These are phyloP conservation scores for Hibiscus tridactylites DNA, from an alignment of 345 rosid genomes.

Conservation along the genomic window DNA sequence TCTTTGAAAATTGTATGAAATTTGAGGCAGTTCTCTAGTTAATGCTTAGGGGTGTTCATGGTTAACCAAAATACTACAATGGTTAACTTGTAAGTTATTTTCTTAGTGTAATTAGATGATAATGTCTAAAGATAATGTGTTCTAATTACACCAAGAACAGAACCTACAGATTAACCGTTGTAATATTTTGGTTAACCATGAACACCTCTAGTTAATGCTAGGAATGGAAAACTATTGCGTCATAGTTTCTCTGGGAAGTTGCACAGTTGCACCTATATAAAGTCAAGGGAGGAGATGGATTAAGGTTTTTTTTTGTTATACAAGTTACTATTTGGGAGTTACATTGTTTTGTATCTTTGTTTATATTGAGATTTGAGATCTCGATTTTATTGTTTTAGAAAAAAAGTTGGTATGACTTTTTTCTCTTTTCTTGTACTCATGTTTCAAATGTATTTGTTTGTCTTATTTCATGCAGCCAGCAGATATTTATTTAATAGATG, in stretches of 20 bases:
- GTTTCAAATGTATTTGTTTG: background rate
- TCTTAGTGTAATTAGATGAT: no score
- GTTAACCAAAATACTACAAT: no score
- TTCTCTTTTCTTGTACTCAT: no score
- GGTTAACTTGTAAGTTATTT: no score
- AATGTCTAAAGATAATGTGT: no score
- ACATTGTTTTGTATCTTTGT: background rate
- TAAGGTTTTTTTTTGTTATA: background rate
- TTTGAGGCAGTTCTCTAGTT: background rate
- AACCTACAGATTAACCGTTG: no score
- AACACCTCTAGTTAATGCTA: background rate
- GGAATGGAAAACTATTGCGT: background rate
- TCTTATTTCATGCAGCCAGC: constrained; percentile 63
- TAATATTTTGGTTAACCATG: no score
- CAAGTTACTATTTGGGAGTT: background rate
- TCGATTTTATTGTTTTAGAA: no score
- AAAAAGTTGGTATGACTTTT: background rate
- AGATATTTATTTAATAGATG: constrained; percentile 93
- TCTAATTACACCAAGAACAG: no score
- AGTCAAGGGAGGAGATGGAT: constrained; percentile 53
- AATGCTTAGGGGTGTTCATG: background rate
- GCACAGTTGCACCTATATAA: background rate
- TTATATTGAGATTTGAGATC: background rate
- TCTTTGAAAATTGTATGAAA: background rate
- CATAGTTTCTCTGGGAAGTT: background rate